Percentiles rank a stretch among this genome's conserved stretches.
Conservation (phyloP, 306 rosid genomes). For the Adenanthera pavonina region DNA sequence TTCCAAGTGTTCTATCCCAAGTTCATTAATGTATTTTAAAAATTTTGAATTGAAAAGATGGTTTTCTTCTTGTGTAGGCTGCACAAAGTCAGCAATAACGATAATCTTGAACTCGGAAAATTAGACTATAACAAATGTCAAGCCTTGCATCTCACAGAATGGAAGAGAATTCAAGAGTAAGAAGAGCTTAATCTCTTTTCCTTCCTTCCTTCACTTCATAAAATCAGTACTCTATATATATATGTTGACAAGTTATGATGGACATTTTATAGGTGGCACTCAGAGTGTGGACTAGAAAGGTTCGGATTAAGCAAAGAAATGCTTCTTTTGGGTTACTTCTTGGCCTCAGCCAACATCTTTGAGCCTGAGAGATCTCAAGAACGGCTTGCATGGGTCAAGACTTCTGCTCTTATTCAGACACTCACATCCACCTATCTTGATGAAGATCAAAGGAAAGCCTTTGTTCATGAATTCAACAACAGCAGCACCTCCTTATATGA, state of each 20-base stretch:
- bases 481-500: neutral
- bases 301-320: slow-evolving; percentile 50
- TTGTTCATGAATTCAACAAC: slow-evolving; percentile 48
- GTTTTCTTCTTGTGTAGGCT: slow-evolving; percentile 45
- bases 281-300: slow-evolving; percentile 48
- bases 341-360: slow-evolving; percentile 57
- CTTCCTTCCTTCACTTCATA: neutral
- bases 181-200: neutral
- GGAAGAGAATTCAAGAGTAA: slow-evolving; percentile 64
- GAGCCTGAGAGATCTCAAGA: slow-evolving; percentile 62
- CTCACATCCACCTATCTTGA: slow-evolving; percentile 39
- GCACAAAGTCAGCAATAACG: slow-evolving; percentile 59
- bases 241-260: neutral
- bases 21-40: neutral
- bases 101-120: slow-evolving; percentile 64
- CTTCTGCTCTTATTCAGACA: slow-evolving; percentile 44
- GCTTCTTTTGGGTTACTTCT: slow-evolving; percentile 55
- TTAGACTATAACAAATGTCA: slow-evolving; percentile 66
- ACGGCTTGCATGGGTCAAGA: slow-evolving; percentile 65
- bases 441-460: slow-evolving; percentile 41
- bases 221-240: neutral
- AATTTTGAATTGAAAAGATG: neutral
- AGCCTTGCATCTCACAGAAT: slow-evolving; percentile 56
- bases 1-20: neutral
- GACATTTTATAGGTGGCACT: slow-evolving; percentile 54